Evolutionary conservation across 805 yeast genomes (phyloP), one percentile per base, ranked within the genome.

Genomic region (Sugiyamaella lignohabitans): DNA sequence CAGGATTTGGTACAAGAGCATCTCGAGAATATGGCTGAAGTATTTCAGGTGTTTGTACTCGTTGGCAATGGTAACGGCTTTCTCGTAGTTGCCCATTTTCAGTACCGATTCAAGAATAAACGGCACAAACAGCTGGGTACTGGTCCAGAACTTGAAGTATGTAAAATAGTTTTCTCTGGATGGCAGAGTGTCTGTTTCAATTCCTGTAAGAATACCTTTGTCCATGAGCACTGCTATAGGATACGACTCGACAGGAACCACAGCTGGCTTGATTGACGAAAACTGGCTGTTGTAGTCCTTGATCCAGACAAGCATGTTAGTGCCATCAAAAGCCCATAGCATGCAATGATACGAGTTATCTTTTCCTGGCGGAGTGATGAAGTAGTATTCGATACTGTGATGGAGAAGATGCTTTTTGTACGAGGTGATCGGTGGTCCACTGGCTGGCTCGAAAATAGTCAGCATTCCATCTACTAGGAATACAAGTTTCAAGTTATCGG

Each of bases 221-320:
- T 65, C 68, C n/a, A 65, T 52, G 30, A 74, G 62, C 29, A 73
- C 62, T 3, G 76, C 70, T 19, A 76, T 59, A 0, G 82, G 82
- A 55, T 76, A 76, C n/a, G 73, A 65, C 24, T 71, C 74, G n/a
- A 70, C 57, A 47, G 48, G 67, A 2, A 64, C 56, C 16, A 17
- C 27, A 20, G 45, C 23, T 18, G 43, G 39, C 5, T 84, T 76
- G 60, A 94, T 91, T 54, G 86, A 94, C 27, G 76, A 71, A 4
- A 94, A 82, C 41, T 93, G 68, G 24, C 8, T n/a, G 14, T 38
- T 23, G 8, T 38, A 5, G 8, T 53, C 51, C 5, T 48, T 45
- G 24, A 55, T 45, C 57, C 62, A 59, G 1, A 58, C 48, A 5
- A 62, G 48, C 27, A 62, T 55, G 34, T 63, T 60, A 11, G 57